Evolutionary conservation across 768 basidiomycete genomes (phyloP).

Genomic region (Filobasidium floriforme): DNA sequence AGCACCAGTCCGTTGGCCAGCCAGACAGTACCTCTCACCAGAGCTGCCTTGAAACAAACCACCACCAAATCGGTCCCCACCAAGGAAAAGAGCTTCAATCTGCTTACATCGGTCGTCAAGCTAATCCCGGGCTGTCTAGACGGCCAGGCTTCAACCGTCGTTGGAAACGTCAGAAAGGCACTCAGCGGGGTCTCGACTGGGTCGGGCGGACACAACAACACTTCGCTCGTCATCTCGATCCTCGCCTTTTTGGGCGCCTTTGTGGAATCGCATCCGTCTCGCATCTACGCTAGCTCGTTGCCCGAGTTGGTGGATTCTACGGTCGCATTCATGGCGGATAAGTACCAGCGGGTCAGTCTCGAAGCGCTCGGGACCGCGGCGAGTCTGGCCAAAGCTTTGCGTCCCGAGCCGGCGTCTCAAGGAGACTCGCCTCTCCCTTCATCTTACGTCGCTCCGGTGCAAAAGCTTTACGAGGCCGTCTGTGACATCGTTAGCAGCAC

Average conservation of each 20-base stretch:
- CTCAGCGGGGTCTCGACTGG: constrained; percentile 31
- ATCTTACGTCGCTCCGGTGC: constrained; percentile 45
- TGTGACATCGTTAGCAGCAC: constrained; percentile 62
- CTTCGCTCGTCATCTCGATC: constrained; percentile 72
- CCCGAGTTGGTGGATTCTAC: constrained; percentile 64
- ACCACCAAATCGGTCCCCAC: constrained; percentile 71
- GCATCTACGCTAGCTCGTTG: constrained; percentile 58
- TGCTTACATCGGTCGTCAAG: constrained; percentile 65
- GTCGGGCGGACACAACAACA: constrained; percentile 55
- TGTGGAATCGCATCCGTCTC: constrained; percentile 63
- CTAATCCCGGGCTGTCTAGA: constrained; percentile 80
- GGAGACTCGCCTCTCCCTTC: constrained; percentile 30
- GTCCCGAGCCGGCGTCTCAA: constrained; percentile 54
- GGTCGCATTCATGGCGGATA: constrained; percentile 65
- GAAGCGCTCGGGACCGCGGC: constrained; percentile 85
- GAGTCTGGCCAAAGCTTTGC: constrained; percentile 65
- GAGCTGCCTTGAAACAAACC: constrained; percentile 75
- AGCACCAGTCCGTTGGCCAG: constrained; percentile 57
- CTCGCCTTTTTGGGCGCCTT: constrained; percentile 78
- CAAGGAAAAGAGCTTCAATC: constrained; percentile 74
- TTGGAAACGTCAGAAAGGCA: constrained; percentile 45
- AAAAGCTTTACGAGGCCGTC: constrained; percentile 67
- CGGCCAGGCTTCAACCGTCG: constrained; percentile 58
- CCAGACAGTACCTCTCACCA: constrained; percentile 71
- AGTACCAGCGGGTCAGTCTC: constrained; percentile 78